A percentile compares a stretch with the other conserved stretches of the same genome.
Evolutionary conservation across 345 rosid species (phyloP).

Genomic region (Laguncularia racemosa): DNA sequence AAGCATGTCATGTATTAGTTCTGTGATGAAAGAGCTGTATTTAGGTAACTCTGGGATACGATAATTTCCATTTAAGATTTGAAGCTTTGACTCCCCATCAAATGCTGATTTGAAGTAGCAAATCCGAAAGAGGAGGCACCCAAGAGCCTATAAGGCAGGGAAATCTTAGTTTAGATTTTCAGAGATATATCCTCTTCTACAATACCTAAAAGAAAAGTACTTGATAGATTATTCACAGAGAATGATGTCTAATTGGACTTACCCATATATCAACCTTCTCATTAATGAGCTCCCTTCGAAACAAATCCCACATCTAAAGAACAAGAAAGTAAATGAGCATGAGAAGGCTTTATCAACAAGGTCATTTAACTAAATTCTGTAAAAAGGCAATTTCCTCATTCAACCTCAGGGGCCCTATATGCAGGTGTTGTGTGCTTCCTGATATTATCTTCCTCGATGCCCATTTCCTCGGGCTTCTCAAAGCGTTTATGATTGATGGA

Average conservation of each 20-base stretch:
- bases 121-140: slow-evolving; percentile 91
- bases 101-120: slow-evolving; percentile 93
- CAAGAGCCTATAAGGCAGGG: slow-evolving; percentile 67
- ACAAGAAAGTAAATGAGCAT: slow-evolving; percentile 23
- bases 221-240: slow-evolving; percentile 4
- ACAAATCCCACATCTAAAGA: slow-evolving; percentile 96
- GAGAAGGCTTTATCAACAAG: slow-evolving; percentile 19
- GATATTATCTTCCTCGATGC: slow-evolving; percentile 95
- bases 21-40: slow-evolving; percentile 53
- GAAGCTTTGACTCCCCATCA: slow-evolving; percentile 97
- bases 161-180: slow-evolving; percentile 12
- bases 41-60: slow-evolving; percentile 81
- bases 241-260: slow-evolving; percentile 24
- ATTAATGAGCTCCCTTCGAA: slow-evolving; percentile 74
- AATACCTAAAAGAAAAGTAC: background rate
- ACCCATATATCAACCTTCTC: slow-evolving; percentile 99
- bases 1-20: slow-evolving; percentile 83
- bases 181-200: background rate
- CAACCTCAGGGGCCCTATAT: slow-evolving; percentile 98
- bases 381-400: slow-evolving; percentile 14
- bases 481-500: slow-evolving; percentile 89
- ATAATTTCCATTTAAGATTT: slow-evolving; percentile 87
- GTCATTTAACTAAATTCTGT: slow-evolving; percentile 12
- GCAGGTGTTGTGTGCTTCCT: slow-evolving; percentile 93
- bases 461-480: slow-evolving; percentile 97